Conservation (phyloP, 306 rosid genomes). For the Prunus mume region DNA sequence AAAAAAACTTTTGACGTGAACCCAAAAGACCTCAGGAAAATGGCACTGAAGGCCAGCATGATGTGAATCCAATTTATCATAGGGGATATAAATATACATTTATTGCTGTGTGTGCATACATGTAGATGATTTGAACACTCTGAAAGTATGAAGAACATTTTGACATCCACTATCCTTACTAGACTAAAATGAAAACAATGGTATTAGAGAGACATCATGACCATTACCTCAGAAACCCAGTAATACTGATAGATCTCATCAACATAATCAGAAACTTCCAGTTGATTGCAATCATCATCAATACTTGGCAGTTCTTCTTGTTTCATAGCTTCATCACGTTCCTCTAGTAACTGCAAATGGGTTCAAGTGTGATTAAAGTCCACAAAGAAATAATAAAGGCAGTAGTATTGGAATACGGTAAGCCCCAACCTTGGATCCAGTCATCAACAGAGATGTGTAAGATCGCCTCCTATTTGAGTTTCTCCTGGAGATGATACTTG, state of each 20-base stretch:
- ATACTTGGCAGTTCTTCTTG: slow-evolving; percentile 59
- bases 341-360: slow-evolving; percentile 62
- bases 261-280: slow-evolving; percentile 83
- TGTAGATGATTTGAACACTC: no score
- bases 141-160: not conserved
- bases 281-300: slow-evolving; percentile 71
- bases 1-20: not conserved
- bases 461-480: slow-evolving; percentile 65
- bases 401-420: slow-evolving; percentile 10
- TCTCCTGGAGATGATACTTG: slow-evolving; percentile 36
- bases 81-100: not conserved
- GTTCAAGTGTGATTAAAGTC: slow-evolving; percentile 20
- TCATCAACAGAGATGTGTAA: slow-evolving; percentile 62
- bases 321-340: slow-evolving; percentile 38
- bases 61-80: not conserved
- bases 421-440: slow-evolving; percentile 65
- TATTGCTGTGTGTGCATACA: no score
- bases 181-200: not conserved
- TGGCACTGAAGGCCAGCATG: not conserved
- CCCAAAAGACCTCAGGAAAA: not conserved
- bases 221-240: slow-evolving; percentile 76
- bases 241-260: slow-evolving; percentile 79
- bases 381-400: slow-evolving; percentile 6
- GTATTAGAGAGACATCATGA: slow-evolving; percentile 10
- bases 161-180: not conserved